phyloP scores from a whole-genome alignment of 768 basidiomycete species.

The Erythrobasidium yunnanense region DNA sequence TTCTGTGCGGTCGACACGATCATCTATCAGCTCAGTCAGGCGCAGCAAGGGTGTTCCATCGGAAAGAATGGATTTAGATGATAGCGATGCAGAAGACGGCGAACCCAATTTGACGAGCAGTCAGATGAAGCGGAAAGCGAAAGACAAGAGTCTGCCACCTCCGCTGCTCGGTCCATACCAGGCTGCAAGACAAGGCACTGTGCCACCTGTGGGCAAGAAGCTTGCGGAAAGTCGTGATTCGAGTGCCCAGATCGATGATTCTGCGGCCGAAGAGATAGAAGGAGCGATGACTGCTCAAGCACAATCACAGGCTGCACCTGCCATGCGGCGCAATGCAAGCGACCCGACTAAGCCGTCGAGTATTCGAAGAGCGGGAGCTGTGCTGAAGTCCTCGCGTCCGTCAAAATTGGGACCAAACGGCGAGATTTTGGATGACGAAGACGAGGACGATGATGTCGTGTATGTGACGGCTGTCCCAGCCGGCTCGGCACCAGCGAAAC shows the following conservation, averaged over 20 bases:
- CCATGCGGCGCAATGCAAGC: too few relatives aligned
- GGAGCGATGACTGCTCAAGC: neutral
- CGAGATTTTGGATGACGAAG: neutral
- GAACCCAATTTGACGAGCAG: neutral
- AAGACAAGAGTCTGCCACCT: neutral
- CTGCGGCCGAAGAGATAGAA: neutral
- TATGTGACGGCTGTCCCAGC: neutral
- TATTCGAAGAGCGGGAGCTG: too few relatives aligned
- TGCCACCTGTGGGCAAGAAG: neutral
- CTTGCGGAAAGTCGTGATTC: too few relatives aligned
- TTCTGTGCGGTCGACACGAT: neutral
- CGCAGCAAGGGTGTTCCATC: neutral
- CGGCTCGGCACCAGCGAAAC: neutral
- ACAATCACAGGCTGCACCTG: too few relatives aligned
- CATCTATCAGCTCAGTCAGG: neutral
- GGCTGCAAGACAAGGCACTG: neutral
- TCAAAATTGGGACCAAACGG: neutral
- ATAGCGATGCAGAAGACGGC: neutral
- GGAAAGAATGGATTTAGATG: neutral
- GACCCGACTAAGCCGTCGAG: too few relatives aligned
- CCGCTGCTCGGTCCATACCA: neutral
- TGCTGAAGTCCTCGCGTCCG: neutral
- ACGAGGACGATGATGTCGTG: conserved; percentile 11
- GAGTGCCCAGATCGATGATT: too few relatives aligned
- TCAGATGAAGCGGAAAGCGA: too few relatives aligned